These are phyloP conservation scores for Pontederia crassipes DNA, from an alignment of 176 grass and related monocot genomes.

Conservation along the genomic window DNA sequence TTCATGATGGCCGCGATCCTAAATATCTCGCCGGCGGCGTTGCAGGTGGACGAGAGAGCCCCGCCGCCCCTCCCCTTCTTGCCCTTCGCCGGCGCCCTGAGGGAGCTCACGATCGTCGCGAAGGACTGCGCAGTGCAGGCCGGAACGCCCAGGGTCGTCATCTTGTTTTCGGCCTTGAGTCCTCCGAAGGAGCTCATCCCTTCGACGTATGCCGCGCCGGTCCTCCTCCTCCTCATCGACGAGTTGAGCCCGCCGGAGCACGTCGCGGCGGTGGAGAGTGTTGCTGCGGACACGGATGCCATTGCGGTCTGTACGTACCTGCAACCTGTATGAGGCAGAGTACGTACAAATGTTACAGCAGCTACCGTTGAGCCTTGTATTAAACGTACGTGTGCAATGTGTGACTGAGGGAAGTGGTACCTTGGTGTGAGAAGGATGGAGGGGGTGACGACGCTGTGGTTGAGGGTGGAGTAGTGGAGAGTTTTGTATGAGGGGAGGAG, in stretches of 20 bases:
- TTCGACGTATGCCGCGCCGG: background rate
- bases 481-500: too few species aligned
- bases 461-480: too few species aligned
- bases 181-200: conserved; percentile 12
- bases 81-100: background rate
- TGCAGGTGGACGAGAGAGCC: conserved; percentile 16
- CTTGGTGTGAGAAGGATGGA: too few species aligned
- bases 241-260: background rate
- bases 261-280: too few species aligned
- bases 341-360: too few species aligned
- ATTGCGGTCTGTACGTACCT: too few species aligned
- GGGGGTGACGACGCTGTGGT: too few species aligned
- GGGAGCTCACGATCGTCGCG: conserved; percentile 4
- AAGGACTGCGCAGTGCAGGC: conserved; percentile 5
- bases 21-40: conserved; percentile 14
- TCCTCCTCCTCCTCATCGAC: background rate
- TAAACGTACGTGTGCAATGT: too few species aligned
- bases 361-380: too few species aligned
- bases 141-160: conserved; percentile 2
- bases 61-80: conserved; percentile 7
- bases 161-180: background rate
- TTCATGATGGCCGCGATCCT: conserved; percentile 19
- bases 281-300: too few species aligned
- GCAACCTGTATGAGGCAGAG: too few species aligned
- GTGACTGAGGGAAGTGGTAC: too few species aligned